Percentiles rank a stretch among this genome's conserved stretches.
Evolutionary conservation across 2,329 filamentous ascomycete species (phyloP).

Genomic region (Botryotinia convoluta): DNA sequence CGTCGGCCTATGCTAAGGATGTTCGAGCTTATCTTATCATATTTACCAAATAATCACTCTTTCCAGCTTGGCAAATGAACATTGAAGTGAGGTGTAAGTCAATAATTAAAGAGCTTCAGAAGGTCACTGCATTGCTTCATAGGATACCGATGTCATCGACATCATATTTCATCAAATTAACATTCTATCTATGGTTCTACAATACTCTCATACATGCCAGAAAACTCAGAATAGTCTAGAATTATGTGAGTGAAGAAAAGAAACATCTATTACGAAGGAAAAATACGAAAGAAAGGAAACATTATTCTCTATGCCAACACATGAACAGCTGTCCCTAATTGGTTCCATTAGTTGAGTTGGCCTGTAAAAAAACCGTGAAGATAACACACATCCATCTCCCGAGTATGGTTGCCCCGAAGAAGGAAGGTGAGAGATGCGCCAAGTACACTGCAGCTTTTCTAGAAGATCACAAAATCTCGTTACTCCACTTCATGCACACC

Average conservation of each 20-base stretch:
- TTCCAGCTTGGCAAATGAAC: neutral
- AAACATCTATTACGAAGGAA: neutral
- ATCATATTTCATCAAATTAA: neutral
- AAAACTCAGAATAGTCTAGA: neutral
- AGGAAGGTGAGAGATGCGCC: neutral
- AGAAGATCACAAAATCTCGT: neutral
- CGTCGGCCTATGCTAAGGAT: neutral
- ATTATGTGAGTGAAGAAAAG: neutral
- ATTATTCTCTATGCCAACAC: neutral
- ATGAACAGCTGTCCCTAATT: neutral
- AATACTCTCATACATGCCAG: neutral
- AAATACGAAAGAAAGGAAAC: neutral
- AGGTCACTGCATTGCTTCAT: neutral
- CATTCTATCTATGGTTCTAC: neutral
- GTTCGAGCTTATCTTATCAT: neutral
- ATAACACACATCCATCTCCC: neutral
- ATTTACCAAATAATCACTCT: neutral
- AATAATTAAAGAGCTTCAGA: neutral
- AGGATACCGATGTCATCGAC: neutral
- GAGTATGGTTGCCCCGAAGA: accelerated
- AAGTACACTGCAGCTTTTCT: neutral
- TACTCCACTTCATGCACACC: neutral
- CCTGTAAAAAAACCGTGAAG: neutral
- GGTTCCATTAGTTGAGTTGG: accelerated
- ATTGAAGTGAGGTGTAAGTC: neutral